phyloP scores from a whole-genome alignment of 176 grass and related monocot genomes.

The Oryza glaberrima region DNA sequence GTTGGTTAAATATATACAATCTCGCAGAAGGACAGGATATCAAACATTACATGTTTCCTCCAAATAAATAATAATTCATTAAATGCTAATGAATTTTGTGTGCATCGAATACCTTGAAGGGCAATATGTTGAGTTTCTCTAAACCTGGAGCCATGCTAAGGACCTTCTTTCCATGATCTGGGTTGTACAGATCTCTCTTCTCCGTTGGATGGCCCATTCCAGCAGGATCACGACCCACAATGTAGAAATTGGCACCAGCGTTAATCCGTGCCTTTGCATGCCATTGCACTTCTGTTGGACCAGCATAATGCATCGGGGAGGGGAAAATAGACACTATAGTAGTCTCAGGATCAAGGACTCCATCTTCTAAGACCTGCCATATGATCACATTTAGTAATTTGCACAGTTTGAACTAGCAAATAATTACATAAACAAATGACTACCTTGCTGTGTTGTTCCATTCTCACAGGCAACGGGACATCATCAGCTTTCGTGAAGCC shows the following conservation, averaged over 20 bases:
- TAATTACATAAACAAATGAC: background rate
- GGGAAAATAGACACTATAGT: conserved; percentile 94
- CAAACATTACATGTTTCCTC: background rate
- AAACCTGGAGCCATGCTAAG: conserved; percentile 93
- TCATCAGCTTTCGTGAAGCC: conserved; percentile 90
- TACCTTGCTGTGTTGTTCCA: conserved; percentile 99
- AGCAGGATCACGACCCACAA: conserved; percentile 94
- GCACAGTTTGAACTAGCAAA: background rate
- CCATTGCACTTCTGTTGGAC: conserved; percentile 98
- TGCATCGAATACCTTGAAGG: conserved; percentile 77
- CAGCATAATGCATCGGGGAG: conserved; percentile 97
- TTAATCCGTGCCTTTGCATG: conserved; percentile 93
- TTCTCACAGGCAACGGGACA: conserved; percentile 85
- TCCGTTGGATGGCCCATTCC: conserved; percentile 95
- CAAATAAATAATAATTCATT: background rate
- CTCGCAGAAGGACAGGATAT: background rate
- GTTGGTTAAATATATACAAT: conserved; percentile 12
- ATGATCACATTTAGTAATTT: conserved; percentile 11
- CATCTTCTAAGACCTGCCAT: conserved; percentile 88
- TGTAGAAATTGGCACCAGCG: conserved; percentile 98
- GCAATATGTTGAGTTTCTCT: conserved; percentile 95
- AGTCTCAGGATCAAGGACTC: conserved; percentile 88
- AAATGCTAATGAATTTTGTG: background rate
- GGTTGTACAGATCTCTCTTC: conserved; percentile 92
- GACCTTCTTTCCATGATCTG: conserved; percentile 95